phyloP scores from a whole-genome alignment of 116 monocot species.

The Trichopus zeylanicus region DNA sequence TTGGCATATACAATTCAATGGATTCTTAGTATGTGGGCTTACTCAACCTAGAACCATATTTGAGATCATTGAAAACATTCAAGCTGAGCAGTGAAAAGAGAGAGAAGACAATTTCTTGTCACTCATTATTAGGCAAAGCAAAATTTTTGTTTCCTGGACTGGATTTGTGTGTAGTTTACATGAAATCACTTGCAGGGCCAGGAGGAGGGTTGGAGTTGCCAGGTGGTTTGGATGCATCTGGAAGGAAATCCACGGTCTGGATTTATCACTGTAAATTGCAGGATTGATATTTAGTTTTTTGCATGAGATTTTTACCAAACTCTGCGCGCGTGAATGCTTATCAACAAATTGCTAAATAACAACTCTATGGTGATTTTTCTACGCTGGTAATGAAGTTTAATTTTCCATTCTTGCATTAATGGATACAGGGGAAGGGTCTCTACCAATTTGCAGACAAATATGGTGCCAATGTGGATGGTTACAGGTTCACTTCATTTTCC shows the following conservation, averaged over 20 bases:
- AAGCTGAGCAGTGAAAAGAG: too few species aligned
- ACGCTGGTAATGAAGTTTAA: not conserved
- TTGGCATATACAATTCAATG: too few species aligned
- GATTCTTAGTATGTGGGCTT: too few species aligned
- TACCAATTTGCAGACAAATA: slow-evolving; percentile 88
- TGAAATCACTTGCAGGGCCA: slow-evolving; percentile 32
- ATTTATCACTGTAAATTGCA: not conserved
- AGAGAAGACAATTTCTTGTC: too few species aligned
- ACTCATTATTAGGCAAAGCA: not conserved
- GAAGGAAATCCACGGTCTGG: slow-evolving; percentile 61
- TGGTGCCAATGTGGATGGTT: slow-evolving; percentile 91
- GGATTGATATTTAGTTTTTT: too few species aligned
- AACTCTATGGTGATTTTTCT: too few species aligned
- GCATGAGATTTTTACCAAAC: too few species aligned
- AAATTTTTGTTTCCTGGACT: not conserved
- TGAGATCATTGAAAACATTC: too few species aligned
- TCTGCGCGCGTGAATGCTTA: too few species aligned
- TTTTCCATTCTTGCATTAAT: not conserved
- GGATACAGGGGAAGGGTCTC: slow-evolving; percentile 79
- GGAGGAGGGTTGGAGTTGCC: slow-evolving; percentile 42
- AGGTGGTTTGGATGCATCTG: slow-evolving; percentile 60
- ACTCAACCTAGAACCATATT: too few species aligned
- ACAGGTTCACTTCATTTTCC: too few species aligned
- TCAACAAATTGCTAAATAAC: too few species aligned
- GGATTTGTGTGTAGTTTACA: not conserved